Base-by-base conservation (phyloP, 176 grass and related monocot genomes). In the Neostapfia colusana region DNA sequence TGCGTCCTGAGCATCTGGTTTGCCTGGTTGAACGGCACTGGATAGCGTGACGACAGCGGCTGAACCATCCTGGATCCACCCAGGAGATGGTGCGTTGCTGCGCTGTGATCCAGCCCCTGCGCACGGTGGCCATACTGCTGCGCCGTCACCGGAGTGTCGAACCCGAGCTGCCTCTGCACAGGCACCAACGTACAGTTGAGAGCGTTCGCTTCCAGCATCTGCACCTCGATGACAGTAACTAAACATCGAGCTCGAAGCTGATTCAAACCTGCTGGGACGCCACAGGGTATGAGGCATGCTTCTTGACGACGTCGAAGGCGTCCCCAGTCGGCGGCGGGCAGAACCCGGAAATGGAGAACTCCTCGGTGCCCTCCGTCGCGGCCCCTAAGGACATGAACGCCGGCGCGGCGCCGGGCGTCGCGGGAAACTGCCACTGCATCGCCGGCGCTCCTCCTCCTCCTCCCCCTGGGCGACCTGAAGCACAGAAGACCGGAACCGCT, bases 351-450 rank as follows among this genome's bases (percentile, higher is more conserved):
- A 86, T 70, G 12, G 90, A 87, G 60, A 89, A 87, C 66, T 81
- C 84, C 46, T 80, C 86, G 2, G 40, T 9, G 60, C 59, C 72
- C 23, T 90, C 85, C 78, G 63, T 85, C 58, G 56, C 63, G 25
- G 58, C 40, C 68, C 84, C 82, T 79, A 87, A 87, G 15, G 89
- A 81, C 81, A 89, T 85, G 72, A 93, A 86, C 59, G 84, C 66
- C 58, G 74, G 84, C 10, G 70, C 42, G 2, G 66, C 44, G 50
- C 56, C 35, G 39, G 81, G 16, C 27, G 68, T 91, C 25, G 67
- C 84, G 72, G 84, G 73, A 4, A 84, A 87, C 49, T 89, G 85
- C 90, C 93, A 93, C 78, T 82, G 88, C 67, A 80, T 35, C n/a
- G 70, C 63, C 49, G 78, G 49, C 34, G 76, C 67, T 76, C 44